phyloP scores from a whole-genome alignment of 345 rosid genomes.

The Kandelia obovata region DNA sequence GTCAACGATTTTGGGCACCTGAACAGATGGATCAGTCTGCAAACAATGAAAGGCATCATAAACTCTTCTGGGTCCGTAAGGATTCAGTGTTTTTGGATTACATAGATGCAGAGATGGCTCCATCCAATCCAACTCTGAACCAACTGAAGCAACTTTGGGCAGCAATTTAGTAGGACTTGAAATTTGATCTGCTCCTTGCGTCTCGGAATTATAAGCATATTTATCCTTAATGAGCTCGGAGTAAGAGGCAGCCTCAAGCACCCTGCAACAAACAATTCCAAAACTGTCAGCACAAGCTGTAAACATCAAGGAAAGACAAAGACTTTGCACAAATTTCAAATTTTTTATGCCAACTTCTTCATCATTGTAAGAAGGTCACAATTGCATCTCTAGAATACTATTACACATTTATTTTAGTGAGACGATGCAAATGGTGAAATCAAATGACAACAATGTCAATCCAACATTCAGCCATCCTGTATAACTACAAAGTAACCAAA shows the following conservation, averaged over 20 bases:
- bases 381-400: no score
- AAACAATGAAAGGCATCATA: slow-evolving; percentile 72
- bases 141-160: slow-evolving; percentile 40
- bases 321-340: no score
- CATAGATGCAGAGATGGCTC: slow-evolving; percentile 58
- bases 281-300: background rate
- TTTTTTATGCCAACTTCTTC: no score
- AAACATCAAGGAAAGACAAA: no score
- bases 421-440: no score
- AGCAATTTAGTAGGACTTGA: slow-evolving; percentile 31
- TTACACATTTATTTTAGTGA: no score
- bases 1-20: slow-evolving; percentile 43
- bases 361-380: no score
- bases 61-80: slow-evolving; percentile 48
- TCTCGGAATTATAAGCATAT: slow-evolving; percentile 30
- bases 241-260: slow-evolving; percentile 40
- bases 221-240: slow-evolving; percentile 50
- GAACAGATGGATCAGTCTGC: slow-evolving; percentile 72
- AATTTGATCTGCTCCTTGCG: slow-evolving; percentile 32
- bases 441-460: no score
- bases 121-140: slow-evolving; percentile 63
- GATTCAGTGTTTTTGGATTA: slow-evolving; percentile 43
- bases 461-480: no score
- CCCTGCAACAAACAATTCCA: slow-evolving; percentile 36
- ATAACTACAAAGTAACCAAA: no score